Percentiles rank a stretch among this genome's conserved stretches.
phyloP scores from a whole-genome alignment of 2,329 filamentous ascomycete genomes.

The Penicillium sp. region DNA sequence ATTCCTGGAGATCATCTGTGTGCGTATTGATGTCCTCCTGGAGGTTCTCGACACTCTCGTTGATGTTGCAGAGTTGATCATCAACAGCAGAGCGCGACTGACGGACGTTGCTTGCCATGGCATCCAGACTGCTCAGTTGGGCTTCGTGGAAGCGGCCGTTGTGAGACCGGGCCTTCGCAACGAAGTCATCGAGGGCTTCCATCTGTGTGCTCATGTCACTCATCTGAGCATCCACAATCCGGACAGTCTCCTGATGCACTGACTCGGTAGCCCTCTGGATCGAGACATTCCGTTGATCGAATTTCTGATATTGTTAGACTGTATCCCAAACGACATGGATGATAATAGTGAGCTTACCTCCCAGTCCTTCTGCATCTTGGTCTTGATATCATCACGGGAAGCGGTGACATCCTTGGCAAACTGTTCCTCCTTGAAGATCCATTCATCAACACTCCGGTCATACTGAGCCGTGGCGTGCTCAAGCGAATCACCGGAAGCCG shows the following conservation, averaged over 20 bases:
- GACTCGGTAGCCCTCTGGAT: conserved; percentile 83
- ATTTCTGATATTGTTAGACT: conserved; percentile 55
- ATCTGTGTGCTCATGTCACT: conserved; percentile 86
- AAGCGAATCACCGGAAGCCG: conserved; percentile 66
- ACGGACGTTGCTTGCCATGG: conserved; percentile 70
- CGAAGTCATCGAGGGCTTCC: conserved; percentile 86
- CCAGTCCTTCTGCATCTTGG: conserved; percentile 85
- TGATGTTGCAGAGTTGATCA: conserved; percentile 70
- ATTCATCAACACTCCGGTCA: conserved; percentile 71
- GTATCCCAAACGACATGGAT: neutral
- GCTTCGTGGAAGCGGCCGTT: conserved; percentile 77
- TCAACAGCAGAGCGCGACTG: conserved; percentile 74
- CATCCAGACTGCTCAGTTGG: conserved; percentile 68
- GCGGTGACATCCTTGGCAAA: conserved; percentile 72
- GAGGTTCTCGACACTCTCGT: conserved; percentile 70
- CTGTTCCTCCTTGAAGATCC: conserved; percentile 70
- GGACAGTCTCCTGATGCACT: conserved; percentile 87
- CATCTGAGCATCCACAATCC: conserved; percentile 88
- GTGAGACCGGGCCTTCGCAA: conserved; percentile 76
- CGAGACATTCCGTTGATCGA: conserved; percentile 78
- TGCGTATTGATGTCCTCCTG: conserved; percentile 68
- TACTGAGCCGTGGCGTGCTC: conserved; percentile 70
- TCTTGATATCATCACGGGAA: conserved; percentile 78
- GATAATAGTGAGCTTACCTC: conserved; percentile 56
- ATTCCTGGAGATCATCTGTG: conserved; percentile 61